A percentile compares a stretch with the other conserved stretches of the same genome.
phyloP scores from a whole-genome alignment of 1,139 yeast species.

The Magnusiomyces suaveolens region DNA sequence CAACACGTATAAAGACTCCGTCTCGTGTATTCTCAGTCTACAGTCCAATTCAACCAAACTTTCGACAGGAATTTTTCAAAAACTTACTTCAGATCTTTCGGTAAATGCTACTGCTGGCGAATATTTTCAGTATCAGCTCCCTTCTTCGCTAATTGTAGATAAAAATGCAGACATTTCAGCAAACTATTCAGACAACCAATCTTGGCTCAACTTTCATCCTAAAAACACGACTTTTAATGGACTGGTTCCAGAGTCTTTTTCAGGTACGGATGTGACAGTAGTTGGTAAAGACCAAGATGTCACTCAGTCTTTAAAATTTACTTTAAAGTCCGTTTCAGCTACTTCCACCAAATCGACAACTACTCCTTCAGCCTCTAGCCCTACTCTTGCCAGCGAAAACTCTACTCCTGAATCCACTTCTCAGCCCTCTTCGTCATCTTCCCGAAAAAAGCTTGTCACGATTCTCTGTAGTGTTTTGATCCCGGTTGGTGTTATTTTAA shows the following conservation, averaged over 20 bases:
- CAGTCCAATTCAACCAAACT: neutral
- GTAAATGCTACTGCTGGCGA: conserved; percentile 62
- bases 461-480: conserved; percentile 85
- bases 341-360: neutral
- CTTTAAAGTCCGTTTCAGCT: neutral
- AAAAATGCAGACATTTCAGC: conserved; percentile 4
- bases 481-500: conserved; percentile 47
- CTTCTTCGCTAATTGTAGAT: conserved; percentile 25
- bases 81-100: conserved; percentile 19
- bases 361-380: neutral
- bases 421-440: neutral
- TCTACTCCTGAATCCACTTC: conserved; percentile 5
- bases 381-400: neutral
- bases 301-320: neutral
- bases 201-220: conserved; percentile 10
- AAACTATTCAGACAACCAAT: conserved; percentile 8
- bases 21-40: conserved; percentile 46
- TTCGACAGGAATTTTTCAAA: conserved; percentile 8
- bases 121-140: conserved; percentile 48
- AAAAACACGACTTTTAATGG: conserved; percentile 11
- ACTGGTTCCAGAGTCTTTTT: conserved; percentile 10
- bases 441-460: conserved; percentile 5
- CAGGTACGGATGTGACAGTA: conserved; percentile 10
- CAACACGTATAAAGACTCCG: conserved; percentile 57
- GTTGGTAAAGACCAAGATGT: neutral